A percentile compares a stretch with the other conserved stretches of the same genome.
Evolutionary conservation across 2,329 filamentous ascomycete genomes (phyloP).

Genomic region (Macrophomina tecta): DNA sequence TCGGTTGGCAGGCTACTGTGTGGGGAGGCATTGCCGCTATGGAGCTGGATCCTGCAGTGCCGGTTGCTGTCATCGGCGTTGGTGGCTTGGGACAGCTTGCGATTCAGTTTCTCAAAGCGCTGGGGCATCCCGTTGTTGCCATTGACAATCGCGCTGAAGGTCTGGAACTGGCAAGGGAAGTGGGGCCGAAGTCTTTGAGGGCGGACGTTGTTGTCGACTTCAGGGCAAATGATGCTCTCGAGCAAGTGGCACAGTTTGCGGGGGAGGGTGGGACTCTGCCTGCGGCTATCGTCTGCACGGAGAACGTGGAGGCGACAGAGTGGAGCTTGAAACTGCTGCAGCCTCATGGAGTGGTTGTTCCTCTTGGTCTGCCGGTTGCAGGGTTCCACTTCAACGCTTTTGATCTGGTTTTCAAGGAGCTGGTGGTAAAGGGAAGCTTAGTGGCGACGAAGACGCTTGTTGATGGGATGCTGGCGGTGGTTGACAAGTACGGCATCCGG

Average conservation of each 20-base stretch:
- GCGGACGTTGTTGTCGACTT: neutral
- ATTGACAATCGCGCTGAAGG: conserved; percentile 38
- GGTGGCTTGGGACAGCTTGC: conserved; percentile 28
- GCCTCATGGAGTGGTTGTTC: conserved; percentile 36
- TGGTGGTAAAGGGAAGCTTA: conserved; percentile 37
- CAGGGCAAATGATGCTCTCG: neutral
- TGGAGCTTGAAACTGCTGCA: conserved; percentile 37
- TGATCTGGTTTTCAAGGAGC: conserved; percentile 36
- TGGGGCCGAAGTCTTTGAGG: neutral
- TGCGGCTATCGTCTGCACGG: conserved; percentile 38
- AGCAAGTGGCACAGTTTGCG: neutral
- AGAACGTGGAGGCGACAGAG: conserved; percentile 34
- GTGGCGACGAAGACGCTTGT: conserved; percentile 36
- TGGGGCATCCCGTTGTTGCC: conserved; percentile 33
- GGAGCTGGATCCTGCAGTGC: neutral
- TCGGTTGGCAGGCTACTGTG: neutral
- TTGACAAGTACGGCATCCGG: conserved; percentile 33
- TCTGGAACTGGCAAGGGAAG: neutral
- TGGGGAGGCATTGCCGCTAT: neutral
- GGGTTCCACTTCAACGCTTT: conserved; percentile 39
- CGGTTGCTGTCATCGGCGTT: conserved; percentile 30
- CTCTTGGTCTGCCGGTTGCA: conserved; percentile 36
- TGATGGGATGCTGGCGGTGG: conserved; percentile 36
- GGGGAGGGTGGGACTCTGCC: conserved; percentile 1
- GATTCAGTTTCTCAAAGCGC: conserved; percentile 40